phyloP scores from a whole-genome alignment of 176 grass and related monocot species.

The Tuctoria greenei region DNA sequence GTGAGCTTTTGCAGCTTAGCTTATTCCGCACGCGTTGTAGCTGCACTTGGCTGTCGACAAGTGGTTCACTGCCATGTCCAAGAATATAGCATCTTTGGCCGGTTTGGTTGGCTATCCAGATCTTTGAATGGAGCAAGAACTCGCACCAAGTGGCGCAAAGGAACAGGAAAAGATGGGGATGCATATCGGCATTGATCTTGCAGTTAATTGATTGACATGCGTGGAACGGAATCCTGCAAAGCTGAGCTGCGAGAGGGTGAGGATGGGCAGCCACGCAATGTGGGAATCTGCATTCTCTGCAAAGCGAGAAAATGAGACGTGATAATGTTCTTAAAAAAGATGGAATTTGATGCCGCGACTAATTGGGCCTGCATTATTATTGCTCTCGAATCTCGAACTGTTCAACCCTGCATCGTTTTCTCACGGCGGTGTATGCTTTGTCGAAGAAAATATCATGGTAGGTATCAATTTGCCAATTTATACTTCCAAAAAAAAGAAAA shows the following conservation, averaged over 20 bases:
- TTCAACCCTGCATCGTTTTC: background rate
- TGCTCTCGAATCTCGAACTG: constrained; percentile 15
- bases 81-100: constrained; percentile 18
- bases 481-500: too few species aligned
- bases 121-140: constrained; percentile 42
- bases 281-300: constrained; percentile 32
- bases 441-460: background rate
- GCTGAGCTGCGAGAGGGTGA: background rate
- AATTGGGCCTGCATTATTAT: background rate
- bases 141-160: constrained; percentile 31
- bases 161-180: background rate
- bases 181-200: background rate
- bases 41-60: constrained; percentile 3
- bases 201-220: background rate
- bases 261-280: constrained; percentile 15
- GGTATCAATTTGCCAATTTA: background rate
- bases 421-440: background rate
- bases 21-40: constrained; percentile 32
- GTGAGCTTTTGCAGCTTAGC: constrained; percentile 25
- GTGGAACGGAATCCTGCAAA: constrained; percentile 36
- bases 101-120: constrained; percentile 15
- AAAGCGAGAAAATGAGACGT: background rate
- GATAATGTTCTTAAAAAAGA: constrained; percentile 1
- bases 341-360: constrained; percentile 37
- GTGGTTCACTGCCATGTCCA: background rate